A percentile compares a stretch with the other conserved stretches of the same genome.
Evolutionary conservation across 2,329 filamentous ascomycete species (phyloP).

Genomic region (Verticillium dahliae): DNA sequence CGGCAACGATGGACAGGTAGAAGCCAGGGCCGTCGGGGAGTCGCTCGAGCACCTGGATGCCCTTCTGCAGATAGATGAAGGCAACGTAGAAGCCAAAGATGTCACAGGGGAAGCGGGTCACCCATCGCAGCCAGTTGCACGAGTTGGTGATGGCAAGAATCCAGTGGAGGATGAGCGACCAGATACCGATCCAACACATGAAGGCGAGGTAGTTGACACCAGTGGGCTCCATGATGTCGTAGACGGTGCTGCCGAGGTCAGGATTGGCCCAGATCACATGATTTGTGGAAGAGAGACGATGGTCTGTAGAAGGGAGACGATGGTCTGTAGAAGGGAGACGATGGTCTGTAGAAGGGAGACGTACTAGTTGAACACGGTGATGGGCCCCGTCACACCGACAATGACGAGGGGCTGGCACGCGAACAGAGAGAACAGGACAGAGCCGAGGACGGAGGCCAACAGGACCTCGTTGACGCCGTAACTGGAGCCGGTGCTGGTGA

Average conservation of each 20-base stretch:
- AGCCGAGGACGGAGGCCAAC: slow-evolving; percentile 75
- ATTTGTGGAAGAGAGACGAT: neutral
- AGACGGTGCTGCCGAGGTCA: slow-evolving; percentile 58
- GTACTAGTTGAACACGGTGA: slow-evolving; percentile 87
- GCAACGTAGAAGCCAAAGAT: slow-evolving; percentile 93
- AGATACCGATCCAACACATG: slow-evolving; percentile 89
- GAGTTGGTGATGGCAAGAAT: slow-evolving; percentile 76
- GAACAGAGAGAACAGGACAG: slow-evolving; percentile 73
- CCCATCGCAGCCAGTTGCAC: slow-evolving; percentile 82
- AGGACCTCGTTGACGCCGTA: slow-evolving; percentile 90
- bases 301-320: neutral
- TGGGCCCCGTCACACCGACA: slow-evolving; percentile 85
- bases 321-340: neutral
- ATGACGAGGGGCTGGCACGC: slow-evolving; percentile 84
- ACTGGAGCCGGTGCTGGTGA: slow-evolving; percentile 75
- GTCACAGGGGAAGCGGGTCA: slow-evolving; percentile 87
- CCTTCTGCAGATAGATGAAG: slow-evolving; percentile 87
- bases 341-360: slow-evolving; percentile 13
- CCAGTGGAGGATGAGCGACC: slow-evolving; percentile 82
- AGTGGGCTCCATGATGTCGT: slow-evolving; percentile 73
- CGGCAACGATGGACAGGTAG: slow-evolving; percentile 73
- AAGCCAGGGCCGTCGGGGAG: slow-evolving; percentile 63
- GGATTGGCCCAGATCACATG: neutral
- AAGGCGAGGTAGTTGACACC: slow-evolving; percentile 81
- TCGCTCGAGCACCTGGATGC: slow-evolving; percentile 74